These are phyloP conservation scores for Saccharomycopsis fermentans DNA, from an alignment of 805 yeast species.

Conservation along the genomic window DNA sequence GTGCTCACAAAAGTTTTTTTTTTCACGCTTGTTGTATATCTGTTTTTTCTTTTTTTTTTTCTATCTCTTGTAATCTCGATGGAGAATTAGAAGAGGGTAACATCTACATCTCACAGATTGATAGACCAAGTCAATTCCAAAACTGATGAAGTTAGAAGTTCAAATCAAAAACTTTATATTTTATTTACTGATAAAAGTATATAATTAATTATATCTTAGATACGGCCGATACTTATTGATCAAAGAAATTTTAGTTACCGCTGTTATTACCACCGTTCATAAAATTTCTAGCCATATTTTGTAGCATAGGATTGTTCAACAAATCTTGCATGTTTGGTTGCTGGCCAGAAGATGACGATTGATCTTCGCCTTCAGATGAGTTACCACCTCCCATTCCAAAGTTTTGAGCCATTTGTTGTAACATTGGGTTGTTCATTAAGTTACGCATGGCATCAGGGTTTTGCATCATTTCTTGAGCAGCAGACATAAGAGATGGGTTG, in stretches of 20 bases:
- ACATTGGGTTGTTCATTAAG: slow-evolving; percentile 70
- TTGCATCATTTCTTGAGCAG: slow-evolving; percentile 81
- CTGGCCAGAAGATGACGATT: slow-evolving; percentile 20
- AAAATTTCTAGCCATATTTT: slow-evolving; percentile 60
- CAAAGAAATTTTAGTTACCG: slow-evolving; percentile 4
- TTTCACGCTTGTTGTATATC: neutral
- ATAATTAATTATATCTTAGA: neutral
- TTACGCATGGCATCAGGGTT: slow-evolving; percentile 69
- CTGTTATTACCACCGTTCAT: slow-evolving; percentile 37
- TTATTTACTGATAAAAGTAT: no score
- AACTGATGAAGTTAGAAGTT: no score
- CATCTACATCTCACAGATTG: no score
- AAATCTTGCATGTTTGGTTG: slow-evolving; percentile 54
- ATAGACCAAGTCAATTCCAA: no score
- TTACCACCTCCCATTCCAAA: slow-evolving; percentile 58
- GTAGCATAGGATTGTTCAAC: slow-evolving; percentile 74
- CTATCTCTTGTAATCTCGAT: neutral
- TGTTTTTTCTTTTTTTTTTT: neutral
- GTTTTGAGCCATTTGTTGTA: slow-evolving; percentile 75
- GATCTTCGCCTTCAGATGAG: slow-evolving; percentile 16
- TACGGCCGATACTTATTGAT: no score
- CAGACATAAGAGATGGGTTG: slow-evolving; percentile 87
- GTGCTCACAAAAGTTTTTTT: neutral
- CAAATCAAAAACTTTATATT: no score
- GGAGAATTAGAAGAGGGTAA: neutral